Conservation (phyloP, 2,329 filamentous ascomycete species). For the Fusarium verticillioides region DNA sequence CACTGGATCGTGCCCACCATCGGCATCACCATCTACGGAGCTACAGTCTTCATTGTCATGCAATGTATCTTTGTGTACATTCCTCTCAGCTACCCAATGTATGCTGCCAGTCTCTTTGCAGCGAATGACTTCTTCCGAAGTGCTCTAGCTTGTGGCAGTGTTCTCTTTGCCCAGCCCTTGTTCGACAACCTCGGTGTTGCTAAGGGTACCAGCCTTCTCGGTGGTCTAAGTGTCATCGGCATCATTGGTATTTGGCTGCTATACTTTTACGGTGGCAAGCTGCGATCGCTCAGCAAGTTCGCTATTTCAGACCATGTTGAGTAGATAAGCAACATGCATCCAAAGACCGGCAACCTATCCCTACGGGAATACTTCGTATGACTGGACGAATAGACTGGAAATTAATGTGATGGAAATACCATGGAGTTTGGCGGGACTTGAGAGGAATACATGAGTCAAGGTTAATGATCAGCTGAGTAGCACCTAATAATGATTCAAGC, state of each 20-base stretch:
- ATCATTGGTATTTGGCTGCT: constrained; percentile 69
- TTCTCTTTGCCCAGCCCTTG: constrained; percentile 70
- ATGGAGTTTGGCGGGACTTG: background rate
- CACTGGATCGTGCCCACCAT: constrained; percentile 67
- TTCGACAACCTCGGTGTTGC: constrained; percentile 69
- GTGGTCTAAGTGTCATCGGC: constrained; percentile 63
- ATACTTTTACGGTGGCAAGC: constrained; percentile 65
- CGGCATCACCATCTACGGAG: constrained; percentile 66
- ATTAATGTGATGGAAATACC: constrained; percentile 21
- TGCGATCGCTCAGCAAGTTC: constrained; percentile 69
- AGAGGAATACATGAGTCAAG: background rate
- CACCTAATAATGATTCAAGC: constrained; percentile 9
- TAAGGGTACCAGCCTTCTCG: constrained; percentile 66
- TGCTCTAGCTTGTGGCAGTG: constrained; percentile 67
- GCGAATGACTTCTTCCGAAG: constrained; percentile 69
- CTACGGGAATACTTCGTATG: background rate
- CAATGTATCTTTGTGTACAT: constrained; percentile 72
- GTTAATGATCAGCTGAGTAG: background rate
- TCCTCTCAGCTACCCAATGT: constrained; percentile 64
- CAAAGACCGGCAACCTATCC: background rate
- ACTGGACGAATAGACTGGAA: background rate
- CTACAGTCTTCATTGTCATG: constrained; percentile 64
- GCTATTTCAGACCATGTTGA: constrained; percentile 51
- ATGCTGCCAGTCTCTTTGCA: constrained; percentile 69
- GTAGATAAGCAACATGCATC: background rate